Conservation (phyloP, 805 yeast genomes). For the Grigorovia transvaalensis region DNA sequence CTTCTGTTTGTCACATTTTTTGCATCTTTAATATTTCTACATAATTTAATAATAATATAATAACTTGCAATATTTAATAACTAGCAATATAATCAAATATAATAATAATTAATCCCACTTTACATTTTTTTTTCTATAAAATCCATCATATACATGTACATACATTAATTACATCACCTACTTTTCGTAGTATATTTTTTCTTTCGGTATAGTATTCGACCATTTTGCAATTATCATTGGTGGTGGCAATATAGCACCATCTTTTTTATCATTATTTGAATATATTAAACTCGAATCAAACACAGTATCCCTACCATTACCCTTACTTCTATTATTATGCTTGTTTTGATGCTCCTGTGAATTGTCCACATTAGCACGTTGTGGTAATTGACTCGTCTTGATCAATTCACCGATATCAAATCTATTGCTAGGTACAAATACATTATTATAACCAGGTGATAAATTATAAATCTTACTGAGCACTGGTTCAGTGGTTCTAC, state of each 20-base stretch:
- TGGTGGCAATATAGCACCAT: slow-evolving; percentile 7
- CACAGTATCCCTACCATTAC: background rate
- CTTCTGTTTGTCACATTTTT: too few species aligned
- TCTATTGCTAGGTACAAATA: slow-evolving; percentile 18
- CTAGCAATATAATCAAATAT: too few species aligned
- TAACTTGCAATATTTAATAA: too few species aligned
- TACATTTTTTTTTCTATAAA: background rate
- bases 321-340: background rate
- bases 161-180: background rate
- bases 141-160: background rate
- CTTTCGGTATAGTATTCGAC: slow-evolving; percentile 9
- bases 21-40: too few species aligned
- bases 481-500: background rate
- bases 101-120: background rate
- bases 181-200: slow-evolving; percentile 4
- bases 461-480: slow-evolving; percentile 15
- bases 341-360: background rate
- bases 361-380: slow-evolving; percentile 17
- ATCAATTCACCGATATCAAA: slow-evolving; percentile 23
- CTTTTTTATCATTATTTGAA: background rate
- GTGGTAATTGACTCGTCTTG: slow-evolving; percentile 16
- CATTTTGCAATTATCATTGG: slow-evolving; percentile 12
- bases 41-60: too few species aligned
- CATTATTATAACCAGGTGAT: slow-evolving; percentile 25
- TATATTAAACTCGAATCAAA: slow-evolving; percentile 1